Percentiles rank a stretch among this genome's conserved stretches.
Conservation (phyloP, 202 grass and related monocot species). For the Setaria italica region DNA sequence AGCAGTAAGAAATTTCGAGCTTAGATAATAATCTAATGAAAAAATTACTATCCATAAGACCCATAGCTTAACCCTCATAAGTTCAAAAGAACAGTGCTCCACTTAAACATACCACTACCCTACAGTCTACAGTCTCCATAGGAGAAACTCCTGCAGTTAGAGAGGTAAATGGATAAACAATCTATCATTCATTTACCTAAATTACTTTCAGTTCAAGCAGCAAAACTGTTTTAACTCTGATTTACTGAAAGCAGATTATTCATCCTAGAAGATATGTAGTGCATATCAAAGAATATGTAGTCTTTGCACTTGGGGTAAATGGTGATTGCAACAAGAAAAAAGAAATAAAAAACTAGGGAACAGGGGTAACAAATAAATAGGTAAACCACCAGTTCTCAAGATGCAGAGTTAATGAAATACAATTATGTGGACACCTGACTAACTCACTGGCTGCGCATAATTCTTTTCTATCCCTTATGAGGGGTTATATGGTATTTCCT, state of each 20-base stretch:
- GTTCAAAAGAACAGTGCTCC: constrained; percentile 1
- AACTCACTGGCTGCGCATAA: neutral
- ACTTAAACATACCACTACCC: neutral
- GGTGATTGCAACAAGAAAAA: neutral
- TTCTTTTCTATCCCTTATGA: constrained; percentile 1
- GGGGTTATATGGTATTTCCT: constrained; percentile 26
- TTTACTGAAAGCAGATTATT: neutral
- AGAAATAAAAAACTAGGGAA: neutral
- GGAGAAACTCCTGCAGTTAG: neutral
- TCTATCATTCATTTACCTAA: constrained; percentile 3
- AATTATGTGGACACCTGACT: neutral
- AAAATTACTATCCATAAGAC: constrained; percentile 18
- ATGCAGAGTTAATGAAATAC: neutral
- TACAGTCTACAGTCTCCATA: constrained; percentile 2
- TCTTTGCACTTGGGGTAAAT: neutral
- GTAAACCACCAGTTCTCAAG: constrained; percentile 31
- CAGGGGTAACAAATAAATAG: neutral
- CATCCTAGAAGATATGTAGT: neutral
- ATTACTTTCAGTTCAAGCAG: constrained; percentile 17
- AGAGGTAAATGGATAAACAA: neutral
- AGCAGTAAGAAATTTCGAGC: constrained; percentile 10
- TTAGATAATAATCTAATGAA: constrained; percentile 13
- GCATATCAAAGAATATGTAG: constrained; percentile 8
- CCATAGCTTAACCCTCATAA: neutral
- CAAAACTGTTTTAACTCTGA: neutral